phyloP scores from a whole-genome alignment of 2,329 filamentous ascomycete species.

The Hypoxylon sp. region DNA sequence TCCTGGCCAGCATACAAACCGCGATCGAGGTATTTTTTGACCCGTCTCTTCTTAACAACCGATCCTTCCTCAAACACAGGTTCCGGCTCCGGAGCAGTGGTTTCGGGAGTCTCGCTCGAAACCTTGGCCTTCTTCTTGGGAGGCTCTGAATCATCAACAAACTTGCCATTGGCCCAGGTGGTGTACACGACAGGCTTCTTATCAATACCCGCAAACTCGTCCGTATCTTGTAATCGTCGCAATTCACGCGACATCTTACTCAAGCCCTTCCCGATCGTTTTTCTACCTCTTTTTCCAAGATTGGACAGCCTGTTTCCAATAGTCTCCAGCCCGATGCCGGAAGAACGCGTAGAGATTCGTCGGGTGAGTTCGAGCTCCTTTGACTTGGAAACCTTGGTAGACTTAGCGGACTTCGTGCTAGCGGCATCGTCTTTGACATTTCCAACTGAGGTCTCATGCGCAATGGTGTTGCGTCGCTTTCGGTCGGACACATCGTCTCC shows the following conservation, averaged over 20 bases:
- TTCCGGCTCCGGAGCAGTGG: slow-evolving; percentile 55
- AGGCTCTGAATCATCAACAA: slow-evolving; percentile 60
- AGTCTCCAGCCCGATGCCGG: slow-evolving; percentile 61
- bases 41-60: slow-evolving; percentile 60
- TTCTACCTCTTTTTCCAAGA: slow-evolving; percentile 73
- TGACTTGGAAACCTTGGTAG: slow-evolving; percentile 40
- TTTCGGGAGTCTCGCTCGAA: slow-evolving; percentile 54
- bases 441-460: slow-evolving; percentile 57
- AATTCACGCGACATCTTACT: slow-evolving; percentile 70
- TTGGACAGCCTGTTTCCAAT: slow-evolving; percentile 65
- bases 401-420: slow-evolving; percentile 49
- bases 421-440: slow-evolving; percentile 48
- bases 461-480: slow-evolving; percentile 62
- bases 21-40: slow-evolving; percentile 84
- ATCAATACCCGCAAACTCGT: slow-evolving; percentile 73
- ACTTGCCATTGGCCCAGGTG: slow-evolving; percentile 76
- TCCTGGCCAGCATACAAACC: slow-evolving; percentile 91
- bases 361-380: slow-evolving; percentile 53
- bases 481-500: slow-evolving; percentile 63
- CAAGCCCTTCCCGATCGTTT: slow-evolving; percentile 65
- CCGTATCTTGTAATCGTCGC: slow-evolving; percentile 72
- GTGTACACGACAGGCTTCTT: slow-evolving; percentile 70
- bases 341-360: slow-evolving; percentile 63
- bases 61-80: slow-evolving; percentile 56
- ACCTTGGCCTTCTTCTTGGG: slow-evolving; percentile 56